Base-by-base conservation (phyloP, 768 basidiomycete species). In the Phanerochaete carnosa region DNA sequence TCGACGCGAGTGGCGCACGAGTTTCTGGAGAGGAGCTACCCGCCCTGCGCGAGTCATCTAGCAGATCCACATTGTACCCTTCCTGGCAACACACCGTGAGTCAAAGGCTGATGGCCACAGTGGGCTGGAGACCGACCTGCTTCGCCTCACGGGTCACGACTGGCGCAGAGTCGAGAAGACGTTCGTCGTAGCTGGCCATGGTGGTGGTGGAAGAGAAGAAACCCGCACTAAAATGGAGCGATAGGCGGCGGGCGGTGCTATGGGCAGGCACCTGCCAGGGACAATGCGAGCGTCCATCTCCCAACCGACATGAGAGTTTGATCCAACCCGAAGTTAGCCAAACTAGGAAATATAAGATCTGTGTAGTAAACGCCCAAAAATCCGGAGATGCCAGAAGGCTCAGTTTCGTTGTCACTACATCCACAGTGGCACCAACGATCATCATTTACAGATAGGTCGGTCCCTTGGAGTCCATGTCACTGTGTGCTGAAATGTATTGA, bases 21-120 rank as follows among this genome's bases (percentile, higher is more conserved):
- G 19, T 4, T 4, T 43, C 39, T 13, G 58, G 47, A 11, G 62
- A 52, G 23, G 35, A 58, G 65, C 64, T 32, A 54, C 59, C 61
- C 65, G 66, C 66, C 54, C 58, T 55, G 57, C 62, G 47, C 37
- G 49, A 50, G 32, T 61, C 62, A 23, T 69, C 68, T 9, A 75
- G 62, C 16, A 85, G 66, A 65, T 81, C 79, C 58, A 82, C 75
- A 57, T 79, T 79, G 71, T 85, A 85, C 1, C 84, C 83, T 73
- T 79, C 79, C 83, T 85, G 63, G 25, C n/a, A 49, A 32, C 26
- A 28, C 39, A 49, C 43, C n/a, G 16, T 12, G 28, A 35, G 3
- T 37, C 25, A 45, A 29, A 16, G 51, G 35, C 28, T 46, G 23
- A 19, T 22, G 2, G 11, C 22, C n/a, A 15, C 32, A 37, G 47